Conservation (phyloP, 108 stramenopile species). For the Cyclotella baltica region DNA sequence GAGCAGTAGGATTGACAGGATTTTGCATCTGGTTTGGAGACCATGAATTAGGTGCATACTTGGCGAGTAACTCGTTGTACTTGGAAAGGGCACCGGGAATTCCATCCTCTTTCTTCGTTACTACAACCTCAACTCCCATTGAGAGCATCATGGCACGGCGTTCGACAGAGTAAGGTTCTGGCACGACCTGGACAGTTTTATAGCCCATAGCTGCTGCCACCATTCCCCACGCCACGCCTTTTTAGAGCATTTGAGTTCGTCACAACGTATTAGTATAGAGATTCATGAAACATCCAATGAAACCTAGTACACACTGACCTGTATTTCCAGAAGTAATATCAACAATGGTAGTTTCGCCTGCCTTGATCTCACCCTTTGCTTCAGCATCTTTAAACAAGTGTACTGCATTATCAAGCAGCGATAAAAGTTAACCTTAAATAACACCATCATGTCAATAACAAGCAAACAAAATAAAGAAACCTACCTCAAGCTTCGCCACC, state of each 20-base stretch:
- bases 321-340: slow-evolving; percentile 8
- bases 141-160: slow-evolving; percentile 7
- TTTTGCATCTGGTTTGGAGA: slow-evolving; percentile 70
- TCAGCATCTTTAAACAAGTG: slow-evolving; percentile 1
- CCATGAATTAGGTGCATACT: slow-evolving; percentile 17
- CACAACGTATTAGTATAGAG: neutral
- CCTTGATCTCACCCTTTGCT: neutral
- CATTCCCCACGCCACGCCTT: slow-evolving; percentile 6
- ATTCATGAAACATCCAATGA: neutral
- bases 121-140: slow-evolving; percentile 4
- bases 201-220: slow-evolving; percentile 7
- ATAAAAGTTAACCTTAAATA: too few species aligned
- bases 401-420: neutral
- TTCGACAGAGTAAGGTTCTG: slow-evolving; percentile 6
- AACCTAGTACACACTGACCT: neutral
- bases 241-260: neutral
- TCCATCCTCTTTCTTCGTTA: slow-evolving; percentile 1
- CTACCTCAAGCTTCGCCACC: neutral
- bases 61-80: slow-evolving; percentile 9
- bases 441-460: neutral
- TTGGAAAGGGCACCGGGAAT: neutral
- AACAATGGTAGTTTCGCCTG: neutral
- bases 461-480: neutral
- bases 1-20: slow-evolving; percentile 44
- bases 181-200: neutral